phyloP scores from a whole-genome alignment of 441 rosid species.

The Gossypium gossypioides region DNA sequence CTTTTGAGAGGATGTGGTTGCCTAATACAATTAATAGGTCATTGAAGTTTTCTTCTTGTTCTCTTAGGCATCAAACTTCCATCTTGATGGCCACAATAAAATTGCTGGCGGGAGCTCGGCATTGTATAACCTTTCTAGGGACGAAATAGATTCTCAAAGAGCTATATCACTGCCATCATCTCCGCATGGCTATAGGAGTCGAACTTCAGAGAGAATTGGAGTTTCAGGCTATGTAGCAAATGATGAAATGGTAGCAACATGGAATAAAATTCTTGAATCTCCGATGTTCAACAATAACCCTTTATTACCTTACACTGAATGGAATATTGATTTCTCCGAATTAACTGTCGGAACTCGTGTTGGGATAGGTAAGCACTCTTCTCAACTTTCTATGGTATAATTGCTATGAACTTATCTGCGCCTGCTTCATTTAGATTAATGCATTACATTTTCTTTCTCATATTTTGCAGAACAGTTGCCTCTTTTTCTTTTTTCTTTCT shows the following conservation, averaged over 20 bases:
- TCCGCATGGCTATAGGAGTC: slow-evolving; percentile 73
- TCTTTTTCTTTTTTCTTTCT: not conserved
- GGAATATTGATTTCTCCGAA: slow-evolving; percentile 95
- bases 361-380: slow-evolving; percentile 70
- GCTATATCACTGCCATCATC: slow-evolving; percentile 94
- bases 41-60: not conserved
- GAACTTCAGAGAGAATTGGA: slow-evolving; percentile 47
- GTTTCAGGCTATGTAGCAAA: slow-evolving; percentile 33
- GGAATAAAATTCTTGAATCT: slow-evolving; percentile 93
- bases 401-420: not conserved
- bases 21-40: slow-evolving; percentile 1
- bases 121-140: slow-evolving; percentile 39
- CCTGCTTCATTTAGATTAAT: not conserved
- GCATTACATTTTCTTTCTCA: not conserved
- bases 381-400: not conserved
- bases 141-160: slow-evolving; percentile 62
- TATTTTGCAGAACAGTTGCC: not conserved
- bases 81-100: slow-evolving; percentile 45
- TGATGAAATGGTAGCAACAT: slow-evolving; percentile 48
- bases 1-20: not conserved
- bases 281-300: slow-evolving; percentile 70
- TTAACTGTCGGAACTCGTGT: slow-evolving; percentile 90
- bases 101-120: slow-evolving; percentile 62
- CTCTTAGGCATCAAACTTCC: slow-evolving; percentile 50
- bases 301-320: slow-evolving; percentile 70